These are phyloP conservation scores for Clavulina sp. DNA, from an alignment of 768 basidiomycete genomes.

Conservation along the genomic window DNA sequence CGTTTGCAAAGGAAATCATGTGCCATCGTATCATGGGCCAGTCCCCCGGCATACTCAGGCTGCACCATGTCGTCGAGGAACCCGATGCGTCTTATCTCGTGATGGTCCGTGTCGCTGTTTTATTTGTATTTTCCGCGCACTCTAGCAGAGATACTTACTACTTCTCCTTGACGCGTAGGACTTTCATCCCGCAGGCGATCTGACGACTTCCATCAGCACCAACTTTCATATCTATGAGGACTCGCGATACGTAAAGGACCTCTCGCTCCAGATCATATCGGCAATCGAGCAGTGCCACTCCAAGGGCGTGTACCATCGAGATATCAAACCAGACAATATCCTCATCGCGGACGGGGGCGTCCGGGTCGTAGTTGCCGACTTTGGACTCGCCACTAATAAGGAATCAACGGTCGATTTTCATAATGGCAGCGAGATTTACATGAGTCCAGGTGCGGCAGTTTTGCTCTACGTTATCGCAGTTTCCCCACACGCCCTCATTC, in stretches of 20 bases:
- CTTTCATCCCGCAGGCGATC: slow-evolving; percentile 19
- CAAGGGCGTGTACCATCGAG: slow-evolving; percentile 23
- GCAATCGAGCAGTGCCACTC: slow-evolving; percentile 21
- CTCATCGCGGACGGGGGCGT: slow-evolving; percentile 18
- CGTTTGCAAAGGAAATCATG: neutral
- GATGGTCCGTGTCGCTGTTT: slow-evolving; percentile 14
- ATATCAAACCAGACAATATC: slow-evolving; percentile 29
- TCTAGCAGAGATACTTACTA: neutral
- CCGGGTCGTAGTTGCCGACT: slow-evolving; percentile 18
- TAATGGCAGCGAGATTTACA: slow-evolving; percentile 22
- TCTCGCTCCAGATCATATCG: slow-evolving; percentile 26
- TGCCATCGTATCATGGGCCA: neutral
- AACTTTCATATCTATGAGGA: slow-evolving; percentile 16
- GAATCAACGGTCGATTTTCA: slow-evolving; percentile 17
- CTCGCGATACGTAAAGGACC: slow-evolving; percentile 19
- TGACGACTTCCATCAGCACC: slow-evolving; percentile 19
- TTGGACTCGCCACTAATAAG: slow-evolving; percentile 20
- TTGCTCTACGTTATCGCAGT: neutral
- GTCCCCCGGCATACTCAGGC: slow-evolving; percentile 16
- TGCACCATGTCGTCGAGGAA: slow-evolving; percentile 18
- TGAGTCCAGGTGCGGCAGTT: slow-evolving; percentile 15
- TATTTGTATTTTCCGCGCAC: neutral
- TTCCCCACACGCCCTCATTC: neutral
- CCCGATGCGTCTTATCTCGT: slow-evolving; percentile 11
- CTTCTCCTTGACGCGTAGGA: slow-evolving; percentile 13